Evolutionary conservation across 371 early-diverging fungal species (phyloP).

Genomic region (Paraphysoderma sedebokerense): DNA sequence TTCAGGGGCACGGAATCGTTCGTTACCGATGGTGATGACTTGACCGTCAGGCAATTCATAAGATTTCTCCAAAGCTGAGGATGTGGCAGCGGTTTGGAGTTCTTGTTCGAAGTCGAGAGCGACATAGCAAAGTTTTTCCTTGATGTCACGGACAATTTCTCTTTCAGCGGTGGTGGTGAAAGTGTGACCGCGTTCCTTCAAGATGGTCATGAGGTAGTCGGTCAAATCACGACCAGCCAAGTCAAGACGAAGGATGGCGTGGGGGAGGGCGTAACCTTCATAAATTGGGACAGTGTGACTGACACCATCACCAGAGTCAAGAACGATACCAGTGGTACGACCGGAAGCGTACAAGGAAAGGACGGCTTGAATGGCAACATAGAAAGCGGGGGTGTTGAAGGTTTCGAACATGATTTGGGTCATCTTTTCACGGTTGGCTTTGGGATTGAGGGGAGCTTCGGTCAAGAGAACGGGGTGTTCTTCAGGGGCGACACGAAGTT

Average conservation of each 20-base stretch:
- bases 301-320: constrained; percentile 99
- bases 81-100: constrained; percentile 84
- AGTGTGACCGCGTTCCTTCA: constrained; percentile 97
- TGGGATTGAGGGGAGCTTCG: constrained; percentile 99
- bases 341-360: constrained; percentile 96
- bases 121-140: constrained; percentile 99
- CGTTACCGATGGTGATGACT: constrained; percentile 95
- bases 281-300: constrained; percentile 99
- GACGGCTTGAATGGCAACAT: constrained; percentile 98
- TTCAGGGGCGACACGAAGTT: constrained; percentile 74
- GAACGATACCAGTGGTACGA: constrained; percentile 99
- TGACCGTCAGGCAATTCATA: constrained; percentile 99
- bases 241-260: constrained; percentile 97
- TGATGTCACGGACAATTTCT: constrained; percentile 99
- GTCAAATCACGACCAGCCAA: constrained; percentile 96
- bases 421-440: constrained; percentile 99
- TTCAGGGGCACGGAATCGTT: constrained; percentile 98
- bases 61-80: constrained; percentile 86
- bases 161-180: constrained; percentile 99
- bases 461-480: constrained; percentile 99
- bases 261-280: constrained; percentile 98
- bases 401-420: constrained; percentile 99
- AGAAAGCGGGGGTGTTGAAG: constrained; percentile 97
- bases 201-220: constrained; percentile 88
- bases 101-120: constrained; percentile 98